phyloP scores from a whole-genome alignment of 352 stramenopile species.

The Phytophthora uliginosa region DNA sequence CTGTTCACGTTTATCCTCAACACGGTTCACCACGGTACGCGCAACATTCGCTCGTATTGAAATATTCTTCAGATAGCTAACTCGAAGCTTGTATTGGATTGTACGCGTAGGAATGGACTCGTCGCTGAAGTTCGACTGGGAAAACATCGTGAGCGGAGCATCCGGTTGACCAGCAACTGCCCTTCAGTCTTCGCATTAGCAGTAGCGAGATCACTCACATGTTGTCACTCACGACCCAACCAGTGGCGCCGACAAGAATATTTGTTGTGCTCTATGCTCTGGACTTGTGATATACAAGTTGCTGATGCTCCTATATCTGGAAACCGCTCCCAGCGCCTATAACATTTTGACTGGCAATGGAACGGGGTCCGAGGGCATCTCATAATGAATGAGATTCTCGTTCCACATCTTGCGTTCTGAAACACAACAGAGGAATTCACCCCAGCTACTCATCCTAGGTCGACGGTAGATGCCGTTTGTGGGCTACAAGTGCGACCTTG shows the following conservation, averaged over 20 bases:
- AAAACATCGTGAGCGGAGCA: slow-evolving; percentile 2
- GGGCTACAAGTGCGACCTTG: not conserved
- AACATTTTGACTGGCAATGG: not conserved
- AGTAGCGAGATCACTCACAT: not conserved
- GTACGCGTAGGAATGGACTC: slow-evolving; percentile 6
- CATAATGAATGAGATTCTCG: too few species aligned
- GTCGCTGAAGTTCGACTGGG: slow-evolving; percentile 12
- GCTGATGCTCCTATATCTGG: not conserved
- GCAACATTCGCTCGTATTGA: not conserved
- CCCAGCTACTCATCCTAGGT: too few species aligned
- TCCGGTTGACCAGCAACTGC: slow-evolving; percentile 1
- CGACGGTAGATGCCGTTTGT: too few species aligned
- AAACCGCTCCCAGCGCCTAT: not conserved
- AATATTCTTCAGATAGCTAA: not conserved
- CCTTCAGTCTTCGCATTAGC: not conserved
- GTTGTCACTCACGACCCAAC: not conserved
- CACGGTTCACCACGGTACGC: slow-evolving; percentile 9
- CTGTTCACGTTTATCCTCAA: slow-evolving; percentile 35
- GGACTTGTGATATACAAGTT: slow-evolving; percentile 1
- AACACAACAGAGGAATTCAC: not conserved
- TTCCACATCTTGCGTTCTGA: not conserved
- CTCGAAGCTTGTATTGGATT: not conserved
- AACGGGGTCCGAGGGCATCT: not conserved
- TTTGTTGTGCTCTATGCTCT: slow-evolving; percentile 6
- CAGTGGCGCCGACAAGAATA: not conserved